Evolutionary conservation across 805 yeast species (phyloP), one percentile per base, ranked within the genome.

Genomic region (Starmerella floris): DNA sequence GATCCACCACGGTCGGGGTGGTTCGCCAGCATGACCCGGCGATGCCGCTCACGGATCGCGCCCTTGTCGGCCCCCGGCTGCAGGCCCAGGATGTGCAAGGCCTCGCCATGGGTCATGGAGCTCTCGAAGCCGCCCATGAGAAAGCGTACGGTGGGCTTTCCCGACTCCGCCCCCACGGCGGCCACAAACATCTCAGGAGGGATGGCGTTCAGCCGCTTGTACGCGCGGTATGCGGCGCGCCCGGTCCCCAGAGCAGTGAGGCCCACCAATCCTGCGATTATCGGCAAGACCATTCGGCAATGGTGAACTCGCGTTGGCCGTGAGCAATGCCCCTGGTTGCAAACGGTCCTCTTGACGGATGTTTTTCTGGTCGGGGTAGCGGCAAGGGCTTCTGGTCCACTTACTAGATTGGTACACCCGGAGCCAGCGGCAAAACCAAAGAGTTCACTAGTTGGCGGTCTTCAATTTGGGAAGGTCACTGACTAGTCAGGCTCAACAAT

Each of bases 1-100:
- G 93, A 79, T 2, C 96, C 96, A 27, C 95, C 95, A 58, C 77
- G 81, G 65, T 87, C 96, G 10, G 96, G 96, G 58, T 87, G 96
- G 60, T 87, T 87, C 39, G 80, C 73, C 62, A 83, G 63, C 91
- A 87, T 82, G 55, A 85, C 78, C 53, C 68, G 69, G 63, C 95
- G 74, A 59, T 87, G 95, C 46, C 76, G 77, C 48, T 79, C 84
- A 57, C 80, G 79, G 55, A 85, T 67, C 73, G 76, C 73, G 68
- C 56, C 77, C 62, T 35, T 25, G 52, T 62, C 58, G 43, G 68
- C 56, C 43, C 49, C 36, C 36, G 47, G 44, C 42, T 42, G 44
- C 16, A 72, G 62, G 48, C 66, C 71, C 41, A 73, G 63, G 19
- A 73, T 69, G 51, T 66, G 69, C 46, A 68, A 58, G 9, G 77